Percentiles rank a stretch among this genome's conserved stretches.
Evolutionary conservation across 2,329 filamentous ascomycete species (phyloP).

Genomic region (Scolecobasidium constrictum): DNA sequence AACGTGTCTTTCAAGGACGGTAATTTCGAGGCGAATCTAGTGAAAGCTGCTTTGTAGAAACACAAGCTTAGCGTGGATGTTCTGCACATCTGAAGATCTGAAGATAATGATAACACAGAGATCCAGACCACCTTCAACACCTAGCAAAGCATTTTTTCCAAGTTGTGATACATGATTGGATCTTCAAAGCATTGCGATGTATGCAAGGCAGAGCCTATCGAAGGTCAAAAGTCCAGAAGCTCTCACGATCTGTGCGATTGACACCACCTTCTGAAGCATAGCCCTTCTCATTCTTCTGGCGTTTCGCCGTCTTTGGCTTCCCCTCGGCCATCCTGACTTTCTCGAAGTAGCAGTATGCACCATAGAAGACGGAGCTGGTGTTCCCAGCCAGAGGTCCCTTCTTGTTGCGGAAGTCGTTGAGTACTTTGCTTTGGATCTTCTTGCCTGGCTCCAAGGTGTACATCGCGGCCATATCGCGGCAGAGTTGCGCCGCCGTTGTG

Average conservation of each 20-base stretch:
- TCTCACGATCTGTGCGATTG: constrained; percentile 10
- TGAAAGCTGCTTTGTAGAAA: too few species aligned
- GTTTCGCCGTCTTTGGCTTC: constrained; percentile 41
- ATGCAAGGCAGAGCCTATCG: too few species aligned
- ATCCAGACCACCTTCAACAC: too few species aligned
- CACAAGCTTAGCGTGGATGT: too few species aligned
- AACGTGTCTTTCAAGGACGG: constrained; percentile 38
- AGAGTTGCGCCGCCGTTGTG: constrained; percentile 42
- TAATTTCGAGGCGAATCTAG: constrained; percentile 37
- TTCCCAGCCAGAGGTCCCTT: constrained; percentile 39
- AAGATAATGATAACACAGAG: too few species aligned
- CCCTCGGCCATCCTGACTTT: constrained; percentile 43
- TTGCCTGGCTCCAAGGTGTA: constrained; percentile 19
- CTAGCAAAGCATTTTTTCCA: too few species aligned
- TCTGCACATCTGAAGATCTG: too few species aligned
- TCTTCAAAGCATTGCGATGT: too few species aligned
- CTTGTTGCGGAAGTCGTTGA: constrained; percentile 41
- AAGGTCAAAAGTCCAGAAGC: too few species aligned
- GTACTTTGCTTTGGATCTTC: constrained; percentile 32
- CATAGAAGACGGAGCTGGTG: constrained; percentile 40
- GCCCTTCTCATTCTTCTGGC: constrained; percentile 40
- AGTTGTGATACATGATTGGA: too few species aligned
- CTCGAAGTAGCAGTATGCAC: constrained; percentile 48
- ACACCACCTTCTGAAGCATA: constrained; percentile 13
- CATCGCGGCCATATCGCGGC: constrained; percentile 37